Evolutionary conservation across 805 yeast species (phyloP).

Genomic region (Vanderwaltozyma verrucispora): DNA sequence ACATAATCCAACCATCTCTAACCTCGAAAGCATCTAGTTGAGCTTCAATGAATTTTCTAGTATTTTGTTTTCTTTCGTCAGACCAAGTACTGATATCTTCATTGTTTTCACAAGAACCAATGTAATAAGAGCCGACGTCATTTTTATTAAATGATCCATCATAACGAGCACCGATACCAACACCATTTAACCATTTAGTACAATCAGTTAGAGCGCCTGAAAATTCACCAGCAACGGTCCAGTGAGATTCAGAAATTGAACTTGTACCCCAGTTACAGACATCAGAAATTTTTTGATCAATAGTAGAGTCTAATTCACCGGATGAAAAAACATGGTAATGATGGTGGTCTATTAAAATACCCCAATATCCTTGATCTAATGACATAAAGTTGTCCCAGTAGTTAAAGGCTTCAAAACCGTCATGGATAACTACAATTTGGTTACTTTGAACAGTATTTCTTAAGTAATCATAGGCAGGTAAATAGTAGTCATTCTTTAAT

Average conservation of each 20-base stretch:
- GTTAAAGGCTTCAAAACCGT: constrained; percentile 56
- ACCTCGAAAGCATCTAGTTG: constrained; percentile 78
- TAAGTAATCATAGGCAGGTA: constrained; percentile 52
- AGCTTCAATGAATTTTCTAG: constrained; percentile 73
- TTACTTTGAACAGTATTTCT: constrained; percentile 41
- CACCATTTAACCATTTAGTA: constrained; percentile 82
- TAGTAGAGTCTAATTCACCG: constrained; percentile 45
- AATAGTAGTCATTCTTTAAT: constrained; percentile 45
- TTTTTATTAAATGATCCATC: constrained; percentile 42
- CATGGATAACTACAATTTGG: constrained; percentile 64
- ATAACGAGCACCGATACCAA: constrained; percentile 70
- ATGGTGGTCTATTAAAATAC: constrained; percentile 78
- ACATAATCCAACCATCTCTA: constrained; percentile 80
- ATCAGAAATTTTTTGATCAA: constrained; percentile 50
- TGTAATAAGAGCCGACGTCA: constrained; percentile 27
- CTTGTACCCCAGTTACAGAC: constrained; percentile 44
- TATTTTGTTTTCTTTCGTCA: constrained; percentile 40
- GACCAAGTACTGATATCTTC: constrained; percentile 49
- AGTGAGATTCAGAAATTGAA: constrained; percentile 45
- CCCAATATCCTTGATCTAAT: constrained; percentile 38
- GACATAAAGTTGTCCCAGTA: constrained; percentile 55
- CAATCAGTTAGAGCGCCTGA: constrained; percentile 90
- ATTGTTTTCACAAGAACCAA: constrained; percentile 54
- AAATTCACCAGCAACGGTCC: constrained; percentile 83
- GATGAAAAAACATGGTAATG: constrained; percentile 77